Evolutionary conservation across 108 stramenopile species (phyloP).

Genomic region (Mayamaea pseudoterrestris): DNA sequence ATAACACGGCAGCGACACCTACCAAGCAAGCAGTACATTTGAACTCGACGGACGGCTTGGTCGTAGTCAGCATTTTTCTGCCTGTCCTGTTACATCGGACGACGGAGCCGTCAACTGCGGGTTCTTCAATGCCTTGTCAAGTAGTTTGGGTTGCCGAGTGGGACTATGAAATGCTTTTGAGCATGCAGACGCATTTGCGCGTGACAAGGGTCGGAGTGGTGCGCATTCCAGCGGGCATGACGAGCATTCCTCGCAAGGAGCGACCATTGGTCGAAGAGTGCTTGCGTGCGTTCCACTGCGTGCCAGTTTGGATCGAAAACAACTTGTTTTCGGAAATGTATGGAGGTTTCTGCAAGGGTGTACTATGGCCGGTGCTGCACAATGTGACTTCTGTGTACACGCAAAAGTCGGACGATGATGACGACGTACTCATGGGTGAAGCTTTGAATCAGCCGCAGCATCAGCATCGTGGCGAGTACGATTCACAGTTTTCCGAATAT

Average conservation of each 20-base stretch:
- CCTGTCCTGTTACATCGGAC: slow-evolving; percentile 69
- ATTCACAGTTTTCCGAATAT: slow-evolving; percentile 54
- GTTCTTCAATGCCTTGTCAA: too few relatives aligned
- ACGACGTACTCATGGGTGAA: slow-evolving; percentile 4
- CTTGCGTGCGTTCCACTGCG: slow-evolving; percentile 84
- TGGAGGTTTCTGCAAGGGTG: slow-evolving; percentile 93
- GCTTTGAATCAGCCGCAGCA: too few relatives aligned
- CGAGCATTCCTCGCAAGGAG: slow-evolving; percentile 62
- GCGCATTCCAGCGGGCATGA: slow-evolving; percentile 80
- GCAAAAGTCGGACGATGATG: slow-evolving; percentile 21
- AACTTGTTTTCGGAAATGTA: slow-evolving; percentile 82
- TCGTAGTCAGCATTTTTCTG: slow-evolving; percentile 80
- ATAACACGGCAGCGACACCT: slow-evolving; percentile 3
- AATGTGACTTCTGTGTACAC: slow-evolving; percentile 84
- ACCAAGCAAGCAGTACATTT: slow-evolving; percentile 49
- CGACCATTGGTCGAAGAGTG: slow-evolving; percentile 79
- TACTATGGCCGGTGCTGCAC: slow-evolving; percentile 94
- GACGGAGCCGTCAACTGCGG: slow-evolving; percentile 30
- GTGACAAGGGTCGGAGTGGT: slow-evolving; percentile 86
- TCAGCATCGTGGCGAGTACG: slow-evolving; percentile 8
- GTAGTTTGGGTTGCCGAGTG: slow-evolving; percentile 81
- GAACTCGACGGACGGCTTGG: slow-evolving; percentile 72
- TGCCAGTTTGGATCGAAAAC: slow-evolving; percentile 91
- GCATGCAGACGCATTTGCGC: slow-evolving; percentile 86
- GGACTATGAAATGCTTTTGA: slow-evolving; percentile 93